Evolutionary conservation across 2,329 filamentous ascomycete genomes (phyloP).

Genomic region (Neocucurbitaria cava): DNA sequence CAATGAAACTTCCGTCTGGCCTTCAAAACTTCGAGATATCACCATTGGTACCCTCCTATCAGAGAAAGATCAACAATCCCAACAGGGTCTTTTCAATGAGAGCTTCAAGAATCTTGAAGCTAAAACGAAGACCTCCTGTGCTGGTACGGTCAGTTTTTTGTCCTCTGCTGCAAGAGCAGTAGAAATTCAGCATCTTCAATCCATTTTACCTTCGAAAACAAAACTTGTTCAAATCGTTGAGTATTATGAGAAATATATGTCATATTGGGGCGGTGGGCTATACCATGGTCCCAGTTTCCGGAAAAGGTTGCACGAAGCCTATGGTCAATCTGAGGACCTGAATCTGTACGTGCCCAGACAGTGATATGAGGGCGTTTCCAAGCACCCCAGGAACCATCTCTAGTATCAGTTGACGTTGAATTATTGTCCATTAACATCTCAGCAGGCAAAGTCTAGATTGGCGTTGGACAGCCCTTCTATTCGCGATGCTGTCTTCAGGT

Average conservation of each 20-base stretch:
- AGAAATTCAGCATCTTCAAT: conserved; percentile 43
- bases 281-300: conserved; percentile 49
- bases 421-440: neutral
- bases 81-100: conserved; percentile 19
- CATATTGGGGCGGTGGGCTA: conserved; percentile 51
- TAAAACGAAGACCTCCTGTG: conserved; percentile 9
- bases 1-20: conserved; percentile 17
- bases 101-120: conserved; percentile 21
- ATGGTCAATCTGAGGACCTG: conserved; percentile 45
- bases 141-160: conserved; percentile 16
- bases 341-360: conserved; percentile 34
- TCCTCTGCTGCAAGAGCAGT: conserved; percentile 33
- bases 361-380: no score
- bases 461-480: conserved; percentile 53
- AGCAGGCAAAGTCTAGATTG: conserved; percentile 27
- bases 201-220: conserved; percentile 43
- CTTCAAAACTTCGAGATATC: conserved; percentile 30
- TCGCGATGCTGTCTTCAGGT: conserved; percentile 53
- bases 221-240: conserved; percentile 41
- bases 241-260: conserved; percentile 50
- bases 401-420: neutral
- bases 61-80: conserved; percentile 29
- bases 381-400: no score
- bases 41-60: conserved; percentile 32
- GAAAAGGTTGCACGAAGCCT: conserved; percentile 49